Percentiles rank a stretch among this genome's conserved stretches.
These are phyloP conservation scores for Blastocystis sp. DNA, from an alignment of 352 stramenopile genomes.

Conservation along the genomic window DNA sequence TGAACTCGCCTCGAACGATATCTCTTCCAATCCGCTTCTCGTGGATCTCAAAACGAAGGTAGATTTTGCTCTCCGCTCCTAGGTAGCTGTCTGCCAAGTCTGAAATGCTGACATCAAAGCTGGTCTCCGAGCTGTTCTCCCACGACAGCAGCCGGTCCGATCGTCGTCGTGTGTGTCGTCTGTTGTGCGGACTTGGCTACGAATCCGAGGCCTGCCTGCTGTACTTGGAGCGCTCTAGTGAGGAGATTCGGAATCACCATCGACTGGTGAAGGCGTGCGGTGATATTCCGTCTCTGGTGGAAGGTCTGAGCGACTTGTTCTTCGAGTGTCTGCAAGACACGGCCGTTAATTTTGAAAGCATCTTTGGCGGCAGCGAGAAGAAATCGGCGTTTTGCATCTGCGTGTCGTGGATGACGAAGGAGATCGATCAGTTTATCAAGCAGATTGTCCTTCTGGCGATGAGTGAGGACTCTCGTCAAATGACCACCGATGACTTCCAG, in stretches of 20 bases:
- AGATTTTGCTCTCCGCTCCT: background rate
- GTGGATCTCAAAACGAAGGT: background rate
- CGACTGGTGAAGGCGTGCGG: conserved; percentile 32
- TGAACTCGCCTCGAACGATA: background rate
- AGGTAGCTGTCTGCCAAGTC: conserved; percentile 18
- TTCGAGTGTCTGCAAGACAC: conserved; percentile 56
- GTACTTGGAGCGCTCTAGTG: background rate
- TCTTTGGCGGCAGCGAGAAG: background rate
- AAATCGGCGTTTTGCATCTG: conserved; percentile 1
- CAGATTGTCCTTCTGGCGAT: background rate
- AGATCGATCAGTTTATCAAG: conserved; percentile 14
- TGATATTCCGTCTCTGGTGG: conserved; percentile 20
- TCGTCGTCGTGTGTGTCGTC: conserved; percentile 34
- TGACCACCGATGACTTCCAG: background rate
- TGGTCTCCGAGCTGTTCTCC: conserved; percentile 10
- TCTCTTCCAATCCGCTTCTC: conserved; percentile 19
- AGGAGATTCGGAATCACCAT: conserved; percentile 26
- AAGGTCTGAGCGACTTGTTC: conserved; percentile 13
- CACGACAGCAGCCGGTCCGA: background rate
- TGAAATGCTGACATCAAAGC: conserved; percentile 5
- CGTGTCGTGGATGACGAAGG: background rate
- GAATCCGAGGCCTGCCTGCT: background rate
- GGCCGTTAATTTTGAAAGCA: conserved; percentile 12
- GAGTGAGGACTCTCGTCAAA: background rate
- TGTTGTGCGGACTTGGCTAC: conserved; percentile 2